Base-by-base conservation (phyloP, 2,329 filamentous ascomycete species). In the Calycina herbarum region DNA sequence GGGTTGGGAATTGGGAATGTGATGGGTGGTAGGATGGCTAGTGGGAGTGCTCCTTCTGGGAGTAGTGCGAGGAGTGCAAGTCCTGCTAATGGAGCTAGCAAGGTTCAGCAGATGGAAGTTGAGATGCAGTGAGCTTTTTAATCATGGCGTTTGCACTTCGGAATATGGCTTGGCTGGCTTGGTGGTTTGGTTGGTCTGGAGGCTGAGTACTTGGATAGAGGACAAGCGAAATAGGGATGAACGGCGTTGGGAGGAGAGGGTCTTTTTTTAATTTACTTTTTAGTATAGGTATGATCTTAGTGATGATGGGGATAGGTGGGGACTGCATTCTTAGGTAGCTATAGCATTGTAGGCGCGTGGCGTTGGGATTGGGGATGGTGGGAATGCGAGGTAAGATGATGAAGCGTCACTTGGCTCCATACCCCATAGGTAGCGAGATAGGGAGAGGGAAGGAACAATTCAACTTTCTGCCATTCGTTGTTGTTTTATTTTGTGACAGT, bases 101-200 rank as follows among this genome's bases (percentile, higher is more conserved):
- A 59, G 24, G 24, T 10, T 20, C 56, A 70, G 62, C 76, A 77
- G 62, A 76, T 83, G 77, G 81, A 82, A 66, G 78, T 84, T 45
- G 82, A 84, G 71, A 82, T 84, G 82, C 79, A 81, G 71, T 83
- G 20, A 7, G 24, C 8, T 33, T n/a, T 29, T 17, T 7, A 1
- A 31, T 31, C 15, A 59, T 40, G 33, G 17, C 27, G 20, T 61
- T 45, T 31, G 31, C 27, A 45, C 24, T 2, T 57, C n/a, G 11
- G 2, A 24, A 57, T 29, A 13, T 24, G 15, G 51, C 13, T 31
- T 29, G 24, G 20, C 24, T 31, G 5, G 51, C 8, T 17, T 57
- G 29, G 51, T 33, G 31, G 51, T 5, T 15, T 31, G 27, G 29
- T 17, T 20, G 15, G 54, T 11, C 35, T 13, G 35, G 35, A 38